Conservation (phyloP, 2,329 filamentous ascomycete genomes). For the Fusarium pininemorale region DNA sequence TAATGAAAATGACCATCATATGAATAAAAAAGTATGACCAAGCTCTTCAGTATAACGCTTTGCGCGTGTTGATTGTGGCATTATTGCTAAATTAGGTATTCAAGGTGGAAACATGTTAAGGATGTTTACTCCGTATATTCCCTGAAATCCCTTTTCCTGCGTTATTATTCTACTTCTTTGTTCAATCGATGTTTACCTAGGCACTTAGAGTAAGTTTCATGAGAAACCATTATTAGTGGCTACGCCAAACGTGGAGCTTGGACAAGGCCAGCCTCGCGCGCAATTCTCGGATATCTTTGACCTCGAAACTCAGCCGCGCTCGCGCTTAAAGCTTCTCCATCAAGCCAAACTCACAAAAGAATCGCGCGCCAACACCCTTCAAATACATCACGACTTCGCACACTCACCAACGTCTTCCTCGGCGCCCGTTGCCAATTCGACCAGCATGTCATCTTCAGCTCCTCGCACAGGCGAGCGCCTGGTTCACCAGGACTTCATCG, state of each 20-base stretch:
- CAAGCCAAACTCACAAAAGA: conserved; percentile 9
- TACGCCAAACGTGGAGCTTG: conserved; percentile 24
- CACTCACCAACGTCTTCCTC: not conserved
- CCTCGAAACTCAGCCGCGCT: conserved; percentile 32
- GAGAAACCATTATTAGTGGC: not conserved
- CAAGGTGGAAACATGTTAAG: not conserved
- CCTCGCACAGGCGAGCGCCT: conserved; percentile 63
- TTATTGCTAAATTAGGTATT: not conserved
- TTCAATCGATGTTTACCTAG: not conserved
- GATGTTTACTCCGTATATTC: not conserved
- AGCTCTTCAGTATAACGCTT: not conserved
- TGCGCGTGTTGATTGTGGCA: not conserved
- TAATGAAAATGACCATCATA: conserved; percentile 41
- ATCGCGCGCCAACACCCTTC: not conserved
- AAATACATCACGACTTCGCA: not conserved
- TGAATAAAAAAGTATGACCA: not conserved
- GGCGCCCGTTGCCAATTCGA: conserved; percentile 25
- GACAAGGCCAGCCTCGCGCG: conserved; percentile 38
- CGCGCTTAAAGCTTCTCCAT: conserved; percentile 36
- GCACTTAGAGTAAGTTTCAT: not conserved
- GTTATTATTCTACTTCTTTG: not conserved
- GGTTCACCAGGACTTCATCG: conserved; percentile 95
- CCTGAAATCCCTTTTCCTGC: not conserved
- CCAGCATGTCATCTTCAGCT: conserved; percentile 35
- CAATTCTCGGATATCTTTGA: conserved; percentile 35